Evolutionary conservation across 1,284 basidiomycete genomes (phyloP).

Genomic region (Malassezia japonica): DNA sequence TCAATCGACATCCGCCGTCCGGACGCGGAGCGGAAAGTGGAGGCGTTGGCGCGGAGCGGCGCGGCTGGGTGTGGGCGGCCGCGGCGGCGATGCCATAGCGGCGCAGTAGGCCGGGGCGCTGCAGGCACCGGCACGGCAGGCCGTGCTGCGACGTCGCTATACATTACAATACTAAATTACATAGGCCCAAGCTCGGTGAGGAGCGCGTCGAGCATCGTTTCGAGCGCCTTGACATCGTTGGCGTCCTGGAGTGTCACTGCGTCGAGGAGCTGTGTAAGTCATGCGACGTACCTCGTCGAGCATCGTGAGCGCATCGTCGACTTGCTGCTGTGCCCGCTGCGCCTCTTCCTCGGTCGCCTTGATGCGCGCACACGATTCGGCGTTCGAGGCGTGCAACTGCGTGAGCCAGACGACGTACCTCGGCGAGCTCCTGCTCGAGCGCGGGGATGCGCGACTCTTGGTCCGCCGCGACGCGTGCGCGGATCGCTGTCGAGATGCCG

Average conservation of each 20-base stretch:
- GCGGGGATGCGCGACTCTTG: constrained; percentile 24
- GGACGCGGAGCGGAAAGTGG: background rate
- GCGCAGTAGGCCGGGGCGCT: no score
- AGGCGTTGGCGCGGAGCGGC: background rate
- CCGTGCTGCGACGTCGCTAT: background rate
- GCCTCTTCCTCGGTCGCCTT: constrained; percentile 1
- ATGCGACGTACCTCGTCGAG: constrained; percentile 6
- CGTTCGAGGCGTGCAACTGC: constrained; percentile 9
- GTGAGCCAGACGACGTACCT: background rate
- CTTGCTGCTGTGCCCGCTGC: background rate
- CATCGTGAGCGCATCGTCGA: background rate
- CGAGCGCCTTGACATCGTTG: constrained; percentile 9
- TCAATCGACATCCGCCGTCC: constrained; percentile 51
- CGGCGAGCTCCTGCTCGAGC: constrained; percentile 19
- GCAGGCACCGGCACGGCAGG: no score
- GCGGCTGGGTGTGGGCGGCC: no score
- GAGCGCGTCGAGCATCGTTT: constrained; percentile 10
- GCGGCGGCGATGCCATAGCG: no score
- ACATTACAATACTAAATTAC: constrained; percentile 1
- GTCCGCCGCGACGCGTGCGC: constrained; percentile 28
- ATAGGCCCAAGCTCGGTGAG: constrained; percentile 10
- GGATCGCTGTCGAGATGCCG: constrained; percentile 29
- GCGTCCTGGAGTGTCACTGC: constrained; percentile 2
- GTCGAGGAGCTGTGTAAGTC: constrained; percentile 2
- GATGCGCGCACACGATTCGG: constrained; percentile 11